Conservation (phyloP, 768 basidiomycete species). For the Amylocystis lapponica region DNA sequence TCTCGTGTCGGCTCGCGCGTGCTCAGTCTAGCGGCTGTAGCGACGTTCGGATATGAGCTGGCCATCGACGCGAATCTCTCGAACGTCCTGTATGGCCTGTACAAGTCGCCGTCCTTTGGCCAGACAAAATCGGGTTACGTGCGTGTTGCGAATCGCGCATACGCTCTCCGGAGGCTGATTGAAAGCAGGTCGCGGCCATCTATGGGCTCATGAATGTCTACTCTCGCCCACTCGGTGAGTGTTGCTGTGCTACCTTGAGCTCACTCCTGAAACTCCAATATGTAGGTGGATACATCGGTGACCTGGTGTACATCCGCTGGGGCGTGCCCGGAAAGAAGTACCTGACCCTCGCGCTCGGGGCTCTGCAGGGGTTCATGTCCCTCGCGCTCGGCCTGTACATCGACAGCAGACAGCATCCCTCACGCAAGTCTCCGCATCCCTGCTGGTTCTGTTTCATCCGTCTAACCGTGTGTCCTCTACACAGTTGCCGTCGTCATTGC, state of each 20-base stretch:
- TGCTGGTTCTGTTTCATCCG: constrained; percentile 10
- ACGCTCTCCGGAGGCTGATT: constrained; percentile 5
- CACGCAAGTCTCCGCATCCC: constrained; percentile 15
- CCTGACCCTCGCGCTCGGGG: constrained; percentile 36
- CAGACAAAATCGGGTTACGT: constrained; percentile 49
- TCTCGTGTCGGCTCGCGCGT: background rate
- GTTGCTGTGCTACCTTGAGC: background rate
- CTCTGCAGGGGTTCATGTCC: constrained; percentile 38
- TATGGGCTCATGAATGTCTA: constrained; percentile 47
- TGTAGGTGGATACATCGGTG: constrained; percentile 39
- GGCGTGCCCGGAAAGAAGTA: constrained; percentile 46
- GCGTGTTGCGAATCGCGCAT: background rate
- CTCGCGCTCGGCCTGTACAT: constrained; percentile 44
- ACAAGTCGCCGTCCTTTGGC: constrained; percentile 30
- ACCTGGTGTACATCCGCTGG: constrained; percentile 36
- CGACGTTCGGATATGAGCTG: constrained; percentile 55
- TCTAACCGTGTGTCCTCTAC: background rate
- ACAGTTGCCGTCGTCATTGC: constrained; percentile 31
- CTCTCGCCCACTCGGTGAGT: constrained; percentile 37
- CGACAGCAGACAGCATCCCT: constrained; percentile 16
- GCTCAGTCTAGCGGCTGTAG: background rate
- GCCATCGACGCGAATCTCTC: constrained; percentile 49
- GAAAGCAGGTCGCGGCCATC: constrained; percentile 22
- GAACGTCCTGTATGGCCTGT: constrained; percentile 37
- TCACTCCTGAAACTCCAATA: constrained; percentile 7